A percentile compares a stretch with the other conserved stretches of the same genome.
These are phyloP conservation scores for Chrysosporium queenslandicum DNA, from an alignment of 2,329 filamentous ascomycete genomes.

Conservation along the genomic window DNA sequence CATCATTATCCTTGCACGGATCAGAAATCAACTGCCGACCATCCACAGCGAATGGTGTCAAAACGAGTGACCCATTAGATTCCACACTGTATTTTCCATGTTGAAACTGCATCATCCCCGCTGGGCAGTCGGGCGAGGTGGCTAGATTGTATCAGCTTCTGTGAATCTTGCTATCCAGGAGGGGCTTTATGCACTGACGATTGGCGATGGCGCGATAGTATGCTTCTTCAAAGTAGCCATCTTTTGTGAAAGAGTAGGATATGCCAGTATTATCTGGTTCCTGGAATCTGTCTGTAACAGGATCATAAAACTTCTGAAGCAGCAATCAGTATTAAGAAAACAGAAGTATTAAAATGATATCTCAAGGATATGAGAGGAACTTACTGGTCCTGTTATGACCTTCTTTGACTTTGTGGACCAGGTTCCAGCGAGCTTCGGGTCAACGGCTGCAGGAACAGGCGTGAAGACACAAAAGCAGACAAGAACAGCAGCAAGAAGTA, in stretches of 20 bases:
- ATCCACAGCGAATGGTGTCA: conserved; percentile 55
- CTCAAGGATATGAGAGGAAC: conserved; percentile 19
- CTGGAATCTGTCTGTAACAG: conserved; percentile 53
- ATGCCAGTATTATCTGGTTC: conserved; percentile 59
- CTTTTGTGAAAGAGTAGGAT: conserved; percentile 61
- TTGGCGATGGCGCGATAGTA: conserved; percentile 61
- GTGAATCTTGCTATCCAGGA: not conserved
- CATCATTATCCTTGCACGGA: conserved; percentile 48
- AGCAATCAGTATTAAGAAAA: conserved; percentile 16
- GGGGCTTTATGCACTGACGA: conserved; percentile 42
- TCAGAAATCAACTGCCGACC: conserved; percentile 57
- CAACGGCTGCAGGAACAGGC: conserved; percentile 16
- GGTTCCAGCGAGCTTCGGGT: conserved; percentile 53
- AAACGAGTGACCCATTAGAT: conserved; percentile 48
- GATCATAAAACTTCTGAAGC: conserved; percentile 57
- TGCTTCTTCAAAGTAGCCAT: conserved; percentile 59
- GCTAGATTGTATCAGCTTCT: too few relatives aligned
- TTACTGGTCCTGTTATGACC: conserved; percentile 59
- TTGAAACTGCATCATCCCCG: conserved; percentile 62
- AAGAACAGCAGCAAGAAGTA: not conserved
- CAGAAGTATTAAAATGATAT: not conserved
- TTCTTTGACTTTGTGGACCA: conserved; percentile 62
- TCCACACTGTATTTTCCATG: conserved; percentile 54
- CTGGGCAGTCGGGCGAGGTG: conserved; percentile 49
- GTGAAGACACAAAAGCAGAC: not conserved